Percentiles rank a stretch among this genome's conserved stretches.
These are phyloP conservation scores for Nymphaea thermarum DNA, from an alignment of 164 flowering plant species.

Conservation along the genomic window DNA sequence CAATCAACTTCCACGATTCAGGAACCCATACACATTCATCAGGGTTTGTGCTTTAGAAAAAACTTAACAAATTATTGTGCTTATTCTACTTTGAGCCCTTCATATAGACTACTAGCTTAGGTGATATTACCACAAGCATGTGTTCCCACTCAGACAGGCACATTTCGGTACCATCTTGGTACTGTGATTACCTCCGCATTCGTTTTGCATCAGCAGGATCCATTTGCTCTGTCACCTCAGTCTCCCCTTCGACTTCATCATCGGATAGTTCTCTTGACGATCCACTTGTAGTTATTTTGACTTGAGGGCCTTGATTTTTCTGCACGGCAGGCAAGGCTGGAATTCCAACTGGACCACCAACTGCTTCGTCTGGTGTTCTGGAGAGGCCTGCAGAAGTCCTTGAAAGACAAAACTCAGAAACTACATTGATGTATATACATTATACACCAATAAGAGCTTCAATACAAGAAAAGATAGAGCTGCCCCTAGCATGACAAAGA, in stretches of 20 bases:
- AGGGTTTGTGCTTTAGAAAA: too few species aligned
- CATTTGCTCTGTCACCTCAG: conserved; percentile 38
- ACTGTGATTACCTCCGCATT: conserved; percentile 57
- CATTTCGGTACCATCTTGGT: neutral
- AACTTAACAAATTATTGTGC: too few species aligned
- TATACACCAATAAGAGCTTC: too few species aligned
- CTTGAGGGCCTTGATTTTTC: conserved; percentile 29
- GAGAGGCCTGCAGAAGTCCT: conserved; percentile 1
- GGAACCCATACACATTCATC: too few species aligned
- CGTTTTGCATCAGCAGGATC: conserved; percentile 82
- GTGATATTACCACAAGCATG: neutral
- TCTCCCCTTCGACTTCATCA: conserved; percentile 49
- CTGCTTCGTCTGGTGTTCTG: conserved; percentile 34
- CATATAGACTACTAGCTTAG: too few species aligned
- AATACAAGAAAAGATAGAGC: too few species aligned
- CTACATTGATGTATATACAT: too few species aligned
- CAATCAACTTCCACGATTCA: too few species aligned
- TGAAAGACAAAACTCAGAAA: neutral
- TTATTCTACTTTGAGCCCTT: too few species aligned
- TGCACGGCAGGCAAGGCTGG: conserved; percentile 38
- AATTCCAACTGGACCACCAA: conserved; percentile 31
- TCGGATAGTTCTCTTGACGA: conserved; percentile 85
- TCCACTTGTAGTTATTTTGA: conserved; percentile 49
- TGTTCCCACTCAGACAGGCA: neutral
- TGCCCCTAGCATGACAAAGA: too few species aligned